Conservation (phyloP, 148 eudicot genomes). For the Heliosperma pusillum region DNA sequence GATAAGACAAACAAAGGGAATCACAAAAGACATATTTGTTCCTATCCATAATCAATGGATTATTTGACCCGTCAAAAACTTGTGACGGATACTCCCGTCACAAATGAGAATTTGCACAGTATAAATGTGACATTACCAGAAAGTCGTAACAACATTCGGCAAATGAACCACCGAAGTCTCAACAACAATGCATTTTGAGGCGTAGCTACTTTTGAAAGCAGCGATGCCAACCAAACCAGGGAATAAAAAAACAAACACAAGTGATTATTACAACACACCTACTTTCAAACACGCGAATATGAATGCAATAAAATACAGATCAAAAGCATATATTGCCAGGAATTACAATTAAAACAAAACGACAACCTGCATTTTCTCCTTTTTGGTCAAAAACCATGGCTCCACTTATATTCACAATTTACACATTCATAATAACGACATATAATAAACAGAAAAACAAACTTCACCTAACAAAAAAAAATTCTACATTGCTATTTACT, state of each 20-base stretch:
- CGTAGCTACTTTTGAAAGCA: background rate
- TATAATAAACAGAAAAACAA: background rate
- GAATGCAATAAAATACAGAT: background rate
- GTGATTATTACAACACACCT: background rate
- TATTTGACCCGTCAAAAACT: no score
- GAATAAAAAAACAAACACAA: background rate
- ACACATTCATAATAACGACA: background rate
- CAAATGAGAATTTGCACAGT: no score
- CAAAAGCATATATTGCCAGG: background rate
- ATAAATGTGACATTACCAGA: background rate
- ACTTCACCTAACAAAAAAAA: no score
- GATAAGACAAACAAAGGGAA: no score
- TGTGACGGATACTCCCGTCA: no score
- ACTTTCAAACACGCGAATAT: background rate
- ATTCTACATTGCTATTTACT: background rate
- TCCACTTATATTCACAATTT: background rate
- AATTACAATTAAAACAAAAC: slow-evolving; percentile 1
- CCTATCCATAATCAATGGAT: no score
- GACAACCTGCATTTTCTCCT: background rate
- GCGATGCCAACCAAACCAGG: slow-evolving; percentile 4
- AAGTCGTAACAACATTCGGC: background rate
- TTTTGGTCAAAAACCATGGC: background rate
- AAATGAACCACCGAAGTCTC: background rate
- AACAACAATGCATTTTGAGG: background rate
- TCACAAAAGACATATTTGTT: no score